phyloP scores from a whole-genome alignment of 345 rosid genomes.

The Leavenworthia alabamica region DNA sequence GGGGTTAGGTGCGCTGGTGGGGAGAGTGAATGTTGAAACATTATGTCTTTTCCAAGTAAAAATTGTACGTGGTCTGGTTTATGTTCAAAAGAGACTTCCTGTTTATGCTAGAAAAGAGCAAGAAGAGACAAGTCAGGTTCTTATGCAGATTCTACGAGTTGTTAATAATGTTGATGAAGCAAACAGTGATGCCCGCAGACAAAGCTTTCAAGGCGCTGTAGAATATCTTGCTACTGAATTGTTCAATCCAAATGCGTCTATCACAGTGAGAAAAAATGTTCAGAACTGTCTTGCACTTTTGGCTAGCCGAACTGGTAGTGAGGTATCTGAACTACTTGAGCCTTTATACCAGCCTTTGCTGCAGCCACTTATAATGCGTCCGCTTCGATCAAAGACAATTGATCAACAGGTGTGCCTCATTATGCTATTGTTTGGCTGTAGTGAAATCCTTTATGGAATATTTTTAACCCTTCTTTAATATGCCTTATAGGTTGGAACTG shows the following conservation, averaged over 20 bases:
- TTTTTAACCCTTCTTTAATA: conserved; percentile 26
- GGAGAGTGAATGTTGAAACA: conserved; percentile 91
- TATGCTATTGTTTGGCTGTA: conserved; percentile 3
- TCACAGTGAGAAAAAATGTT: conserved; percentile 82
- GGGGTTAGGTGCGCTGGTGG: conserved; percentile 93
- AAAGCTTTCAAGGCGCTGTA: conserved; percentile 87
- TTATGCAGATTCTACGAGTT: conserved; percentile 92
- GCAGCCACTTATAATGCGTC: conserved; percentile 81
- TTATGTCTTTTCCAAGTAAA: conserved; percentile 78
- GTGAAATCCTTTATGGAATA: not conserved
- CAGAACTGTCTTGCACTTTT: conserved; percentile 91
- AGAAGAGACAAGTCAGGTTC: conserved; percentile 96
- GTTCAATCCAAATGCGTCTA: conserved; percentile 80
- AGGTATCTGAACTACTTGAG: conserved; percentile 93
- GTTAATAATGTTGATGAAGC: conserved; percentile 93
- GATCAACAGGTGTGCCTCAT: conserved; percentile 89
- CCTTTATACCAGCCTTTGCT: conserved; percentile 80
- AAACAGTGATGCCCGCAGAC: conserved; percentile 77
- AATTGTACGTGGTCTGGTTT: conserved; percentile 74
- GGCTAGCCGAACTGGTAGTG: conserved; percentile 97
- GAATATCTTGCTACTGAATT: conserved; percentile 89
- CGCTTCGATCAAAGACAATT: conserved; percentile 82
- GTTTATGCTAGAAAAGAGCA: conserved; percentile 87
- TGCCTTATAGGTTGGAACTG: conserved; percentile 77
- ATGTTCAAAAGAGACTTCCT: conserved; percentile 92